Percentiles rank a stretch among this genome's conserved stretches.
Evolutionary conservation across 208 protist species (phyloP).

Genomic region (Trichomonas gallinae): DNA sequence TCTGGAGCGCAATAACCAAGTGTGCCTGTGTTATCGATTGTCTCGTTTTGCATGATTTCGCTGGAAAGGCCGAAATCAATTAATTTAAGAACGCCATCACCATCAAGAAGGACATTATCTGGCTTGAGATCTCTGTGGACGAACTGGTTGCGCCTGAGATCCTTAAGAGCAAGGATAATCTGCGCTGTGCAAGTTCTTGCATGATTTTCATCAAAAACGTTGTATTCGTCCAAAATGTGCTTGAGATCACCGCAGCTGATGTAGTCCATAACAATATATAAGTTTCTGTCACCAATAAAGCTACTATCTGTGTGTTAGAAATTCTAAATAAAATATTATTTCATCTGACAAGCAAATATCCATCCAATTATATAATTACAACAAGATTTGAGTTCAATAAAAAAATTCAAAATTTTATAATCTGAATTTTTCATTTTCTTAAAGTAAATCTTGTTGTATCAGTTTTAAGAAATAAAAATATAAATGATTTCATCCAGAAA

Average conservation of each 20-base stretch:
- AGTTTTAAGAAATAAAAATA: background rate
- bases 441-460: background rate
- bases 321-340: background rate
- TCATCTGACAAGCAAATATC: background rate
- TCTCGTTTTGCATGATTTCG: background rate
- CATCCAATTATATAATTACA: background rate
- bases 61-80: background rate
- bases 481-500: no score
- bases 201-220: background rate
- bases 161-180: background rate
- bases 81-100: background rate
- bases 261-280: slow-evolving; percentile 28
- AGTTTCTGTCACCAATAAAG: slow-evolving; percentile 32
- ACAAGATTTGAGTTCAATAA: no score
- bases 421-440: background rate
- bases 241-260: background rate
- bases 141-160: background rate
- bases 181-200: background rate
- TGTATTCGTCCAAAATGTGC: background rate
- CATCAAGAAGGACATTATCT: background rate
- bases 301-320: background rate
- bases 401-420: background rate
- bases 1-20: background rate
- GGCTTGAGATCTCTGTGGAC: background rate
- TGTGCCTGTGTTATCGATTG: background rate